Evolutionary conservation across 768 basidiomycete species (phyloP).

Genomic region (Panus rudis): DNA sequence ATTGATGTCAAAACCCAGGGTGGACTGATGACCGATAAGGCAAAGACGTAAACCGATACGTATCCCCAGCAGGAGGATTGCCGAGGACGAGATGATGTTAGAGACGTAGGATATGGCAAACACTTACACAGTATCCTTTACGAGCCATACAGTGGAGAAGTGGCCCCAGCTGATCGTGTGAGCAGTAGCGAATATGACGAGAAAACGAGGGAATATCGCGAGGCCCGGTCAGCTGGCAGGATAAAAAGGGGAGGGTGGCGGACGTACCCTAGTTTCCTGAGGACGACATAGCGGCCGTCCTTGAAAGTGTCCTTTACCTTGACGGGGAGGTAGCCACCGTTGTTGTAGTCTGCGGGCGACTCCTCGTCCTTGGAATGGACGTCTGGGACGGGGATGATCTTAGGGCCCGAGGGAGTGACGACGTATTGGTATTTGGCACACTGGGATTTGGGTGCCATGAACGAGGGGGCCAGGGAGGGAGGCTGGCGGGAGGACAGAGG

Average conservation of each 20-base stretch:
- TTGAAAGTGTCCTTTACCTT: conserved; percentile 76
- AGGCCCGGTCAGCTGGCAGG: conserved; percentile 5
- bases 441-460: conserved; percentile 62
- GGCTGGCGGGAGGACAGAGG: not conserved
- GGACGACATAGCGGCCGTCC: conserved; percentile 74
- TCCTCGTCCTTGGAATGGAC: conserved; percentile 69
- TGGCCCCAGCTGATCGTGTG: conserved; percentile 73
- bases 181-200: conserved; percentile 5
- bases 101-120: conserved; percentile 7
- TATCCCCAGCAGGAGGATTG: too few species aligned
- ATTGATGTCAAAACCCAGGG: too few species aligned
- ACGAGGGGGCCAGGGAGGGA: conserved; percentile 10
- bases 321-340: conserved; percentile 63
- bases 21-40: too few species aligned
- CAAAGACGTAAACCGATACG: too few species aligned
- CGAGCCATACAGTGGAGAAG: conserved; percentile 93
- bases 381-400: conserved; percentile 66
- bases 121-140: conserved; percentile 68
- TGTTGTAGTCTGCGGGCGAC: conserved; percentile 76
- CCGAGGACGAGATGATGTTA: too few species aligned
- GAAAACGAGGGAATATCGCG: not conserved
- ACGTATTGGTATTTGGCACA: conserved; percentile 75
- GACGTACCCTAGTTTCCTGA: conserved; percentile 82
- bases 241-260: conserved; percentile 5
- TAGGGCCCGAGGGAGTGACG: conserved; percentile 55